These are phyloP conservation scores for Fomitopsis serialis DNA, from an alignment of 768 basidiomycete species.

Conservation along the genomic window DNA sequence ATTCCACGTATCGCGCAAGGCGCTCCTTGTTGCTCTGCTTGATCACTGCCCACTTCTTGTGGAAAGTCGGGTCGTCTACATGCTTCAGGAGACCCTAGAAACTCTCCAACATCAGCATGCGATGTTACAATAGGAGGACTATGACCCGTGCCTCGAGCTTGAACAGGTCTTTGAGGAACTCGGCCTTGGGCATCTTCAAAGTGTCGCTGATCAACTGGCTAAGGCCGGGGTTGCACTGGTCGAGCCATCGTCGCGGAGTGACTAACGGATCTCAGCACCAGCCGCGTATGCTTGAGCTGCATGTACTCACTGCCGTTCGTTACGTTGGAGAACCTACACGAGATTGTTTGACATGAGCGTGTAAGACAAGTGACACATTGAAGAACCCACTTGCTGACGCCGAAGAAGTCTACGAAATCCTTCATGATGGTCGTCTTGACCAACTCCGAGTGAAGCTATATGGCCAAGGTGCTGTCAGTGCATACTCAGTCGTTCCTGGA, in stretches of 20 bases:
- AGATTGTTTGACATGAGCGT: no score
- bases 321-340: slow-evolving; percentile 77
- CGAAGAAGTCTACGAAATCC: slow-evolving; percentile 93
- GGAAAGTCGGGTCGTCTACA: slow-evolving; percentile 71
- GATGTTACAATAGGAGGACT: neutral
- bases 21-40: slow-evolving; percentile 91
- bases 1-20: slow-evolving; percentile 71
- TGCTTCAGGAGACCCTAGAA: slow-evolving; percentile 55
- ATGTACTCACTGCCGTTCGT: slow-evolving; percentile 81
- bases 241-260: slow-evolving; percentile 91
- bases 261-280: slow-evolving; percentile 34
- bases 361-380: no score
- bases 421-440: slow-evolving; percentile 79
- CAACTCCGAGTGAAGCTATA: slow-evolving; percentile 79
- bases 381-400: slow-evolving; percentile 60
- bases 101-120: neutral
- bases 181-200: slow-evolving; percentile 64
- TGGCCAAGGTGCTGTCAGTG: neutral
- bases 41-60: slow-evolving; percentile 74
- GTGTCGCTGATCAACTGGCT: slow-evolving; percentile 81
- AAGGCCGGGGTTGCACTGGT: slow-evolving; percentile 87
- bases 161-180: slow-evolving; percentile 82
- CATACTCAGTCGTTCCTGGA: neutral
- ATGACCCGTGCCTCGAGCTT: slow-evolving; percentile 52
- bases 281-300: neutral